Base-by-base conservation (phyloP, 2,329 filamentous ascomycete genomes). In the Trichoderma simmonsii region DNA sequence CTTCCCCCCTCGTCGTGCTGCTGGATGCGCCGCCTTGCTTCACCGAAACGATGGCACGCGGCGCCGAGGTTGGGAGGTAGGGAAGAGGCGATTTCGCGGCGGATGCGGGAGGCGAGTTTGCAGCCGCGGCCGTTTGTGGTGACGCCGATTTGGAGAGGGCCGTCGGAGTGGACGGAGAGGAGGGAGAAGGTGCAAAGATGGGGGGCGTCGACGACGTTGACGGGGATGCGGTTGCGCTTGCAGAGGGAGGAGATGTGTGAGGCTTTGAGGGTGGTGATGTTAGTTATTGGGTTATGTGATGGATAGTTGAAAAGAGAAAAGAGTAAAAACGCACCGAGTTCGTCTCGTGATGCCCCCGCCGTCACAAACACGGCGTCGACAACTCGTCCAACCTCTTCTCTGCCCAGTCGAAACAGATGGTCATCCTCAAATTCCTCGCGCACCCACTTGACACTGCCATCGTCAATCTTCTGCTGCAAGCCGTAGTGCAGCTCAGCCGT, bases 351-450 rank as follows among this genome's bases (percentile, higher is more conserved):
- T 80, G 79, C 77, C 80, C 79, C 77, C 75, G 83, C 80, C 1
- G 94, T 97, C 48, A 98, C 90, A 81, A 98, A 98, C 51, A 99
- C 96, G 70, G 93, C 92, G 81, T 99, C 96, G 18, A 97, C 95
- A 5, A 97, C 89, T 69, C 83, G 79, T 74, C 89, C 90, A 11
- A 97, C 91, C 72, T 97, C 93, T 54, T 89, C 86, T 66, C 96
- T 88, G n/a, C 96, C 96, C 3, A 97, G 83, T 1, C 85, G 89
- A 54, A 90, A 90, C 68, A 98, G 81, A 79, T 98, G 92, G 0
- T 84, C 82, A 48, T 95, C 91, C 65, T 88, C 80, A 76, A 98
- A 97, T 0, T 83, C 79, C 72, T 89, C 88, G 75, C 87, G 85
- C 34, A 91, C 77, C 91, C 92, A 94, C 74, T 87, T 81, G 6